Evolutionary conservation across 108 stramenopile genomes (phyloP), one percentile per base, ranked within the genome.

Genomic region (Schizochytrium sp.): DNA sequence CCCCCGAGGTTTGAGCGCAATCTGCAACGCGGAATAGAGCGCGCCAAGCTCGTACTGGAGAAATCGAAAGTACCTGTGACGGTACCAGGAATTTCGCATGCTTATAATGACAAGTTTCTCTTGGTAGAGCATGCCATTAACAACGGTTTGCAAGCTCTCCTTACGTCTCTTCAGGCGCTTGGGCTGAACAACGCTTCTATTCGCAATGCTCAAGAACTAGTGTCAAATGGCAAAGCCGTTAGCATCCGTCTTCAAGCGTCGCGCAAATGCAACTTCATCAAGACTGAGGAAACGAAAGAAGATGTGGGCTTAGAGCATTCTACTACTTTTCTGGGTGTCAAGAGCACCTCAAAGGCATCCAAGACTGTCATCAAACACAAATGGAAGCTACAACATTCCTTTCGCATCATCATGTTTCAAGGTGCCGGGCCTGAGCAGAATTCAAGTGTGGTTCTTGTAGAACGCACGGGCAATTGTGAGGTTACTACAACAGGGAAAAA

Each of bases 71-170:
- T 83, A n/a, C n/a, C n/a, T n/a, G n/a, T n/a, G 76, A n/a, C 55
- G 50, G 50, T 53, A n/a, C 19, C 49, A 10, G 76, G 55, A 13
- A 53, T 53, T 46, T 28, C 76, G 76, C 76, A 83, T 40, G 10
- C 0, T 12, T 83, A 83, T 40, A 53, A 83, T 28, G 76, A 83
- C 3, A 83, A 83, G 76, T 83, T 28, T 53, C 76, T 83, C 50
- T 0, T 83, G 17, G 76, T 83, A 0, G 76, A 83, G 46, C 76
- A 55, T 10, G 76, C 76, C 15, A n/a, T 83, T 17, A 83, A 83
- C 53, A 55, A 49, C 15, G 53, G 50, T 53, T 5, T 83, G 28
- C 2, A 5, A 28, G 76, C 76, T 8, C 10, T 55, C 50, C 28
- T 28, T 46, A 83, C 76, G 46, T 10, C 8, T 8, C 46, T 83